Evolutionary conservation across 106 monocot genomes (phyloP).

Genomic region (Acorus gramineus): DNA sequence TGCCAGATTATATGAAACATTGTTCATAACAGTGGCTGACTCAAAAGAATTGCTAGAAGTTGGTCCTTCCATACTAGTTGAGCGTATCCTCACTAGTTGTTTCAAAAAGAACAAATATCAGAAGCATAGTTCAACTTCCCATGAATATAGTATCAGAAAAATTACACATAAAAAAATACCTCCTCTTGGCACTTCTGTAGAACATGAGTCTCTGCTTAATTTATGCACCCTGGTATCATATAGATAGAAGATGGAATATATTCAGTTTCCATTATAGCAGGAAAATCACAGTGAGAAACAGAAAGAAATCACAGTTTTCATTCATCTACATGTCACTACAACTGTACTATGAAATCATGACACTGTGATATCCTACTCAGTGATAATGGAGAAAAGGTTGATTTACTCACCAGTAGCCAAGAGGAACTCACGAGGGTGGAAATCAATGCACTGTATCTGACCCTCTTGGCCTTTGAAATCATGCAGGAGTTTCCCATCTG

Average conservation of each 20-base stretch:
- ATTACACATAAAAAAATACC: slow-evolving; percentile 23
- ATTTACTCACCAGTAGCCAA: too few species aligned
- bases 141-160: background rate
- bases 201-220: slow-evolving; percentile 26
- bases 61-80: slow-evolving; percentile 32
- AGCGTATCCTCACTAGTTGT: slow-evolving; percentile 45
- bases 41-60: slow-evolving; percentile 26
- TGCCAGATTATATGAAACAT: slow-evolving; percentile 24
- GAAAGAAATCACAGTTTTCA: too few species aligned
- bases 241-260: slow-evolving; percentile 9
- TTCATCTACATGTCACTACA: too few species aligned
- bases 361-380: too few species aligned
- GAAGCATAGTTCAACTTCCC: background rate
- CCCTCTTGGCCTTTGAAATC: too few species aligned
- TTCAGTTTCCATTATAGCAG: background rate
- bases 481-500: too few species aligned
- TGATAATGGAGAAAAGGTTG: too few species aligned
- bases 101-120: background rate
- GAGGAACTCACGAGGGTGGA: too few species aligned
- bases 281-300: background rate
- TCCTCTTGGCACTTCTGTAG: slow-evolving; percentile 50
- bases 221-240: slow-evolving; percentile 49
- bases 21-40: slow-evolving; percentile 3
- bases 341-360: too few species aligned
- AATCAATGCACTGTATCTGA: too few species aligned